Evolutionary conservation across 2,329 filamentous ascomycete genomes (phyloP), one percentile per base, ranked within the genome.

Genomic region (Monilinia vaccinii-corymbosi): DNA sequence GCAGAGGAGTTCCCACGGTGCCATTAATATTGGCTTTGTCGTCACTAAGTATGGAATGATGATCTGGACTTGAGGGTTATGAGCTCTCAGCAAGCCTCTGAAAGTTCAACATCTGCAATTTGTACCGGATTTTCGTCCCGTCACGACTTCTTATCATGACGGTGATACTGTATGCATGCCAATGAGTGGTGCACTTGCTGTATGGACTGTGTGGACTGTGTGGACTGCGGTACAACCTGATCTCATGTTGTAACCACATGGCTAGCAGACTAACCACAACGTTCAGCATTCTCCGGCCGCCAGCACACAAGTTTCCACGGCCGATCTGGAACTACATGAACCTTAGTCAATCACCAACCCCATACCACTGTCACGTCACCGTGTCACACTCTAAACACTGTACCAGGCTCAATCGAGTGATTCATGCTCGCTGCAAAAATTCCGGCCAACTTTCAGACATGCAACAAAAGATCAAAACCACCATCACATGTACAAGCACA

Each of bases 401-500:
- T 44, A 55, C 28, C 25, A 55, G 23, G 31, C 53, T 48, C 31
- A 52, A 42, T 8, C 25, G 6, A 28, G 25, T 6, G 25, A 28
- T 28, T 28, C 36, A 45, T 44, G 25, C 40, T 36, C 36, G 28
- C 34, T 51, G 11, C 38, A 42, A 52, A 25, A 58, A 42, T 44
- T 58, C 48, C 57, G 57, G 48, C 48, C 48, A 59, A 45, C 40
- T 55, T 38, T 31, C 21, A 59, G 57, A 59, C 23, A 38, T 55
- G 57, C 57, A 59, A 59, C 48, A 59, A 59, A 59, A 36, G 10
- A 21, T 18, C 21, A 34, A 45, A 31, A 21, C 13, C 32, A 18
- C 42, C 48, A 59, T 32, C 40, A 53, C 50, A 31, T 21, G 40
- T 25, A 45, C 42, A 38, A 55, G 28, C 38, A 55, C 23, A 32